Percentiles rank a stretch among this genome's conserved stretches.
phyloP scores from a whole-genome alignment of 306 rosid genomes.

The Rubus idaeus region DNA sequence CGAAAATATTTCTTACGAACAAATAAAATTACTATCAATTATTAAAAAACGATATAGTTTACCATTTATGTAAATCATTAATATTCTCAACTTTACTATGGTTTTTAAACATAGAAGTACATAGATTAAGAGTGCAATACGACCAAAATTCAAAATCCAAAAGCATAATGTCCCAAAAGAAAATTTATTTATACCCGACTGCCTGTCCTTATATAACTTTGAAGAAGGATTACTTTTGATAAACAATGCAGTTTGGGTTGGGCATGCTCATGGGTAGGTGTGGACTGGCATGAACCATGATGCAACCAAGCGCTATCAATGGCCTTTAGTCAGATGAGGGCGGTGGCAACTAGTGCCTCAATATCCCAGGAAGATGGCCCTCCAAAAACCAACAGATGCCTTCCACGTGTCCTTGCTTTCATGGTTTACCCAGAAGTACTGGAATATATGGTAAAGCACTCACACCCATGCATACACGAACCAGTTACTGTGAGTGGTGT shows the following conservation, averaged over 20 bases:
- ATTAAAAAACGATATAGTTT: background rate
- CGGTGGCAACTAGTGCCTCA: conserved; percentile 17
- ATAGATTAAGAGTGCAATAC: background rate
- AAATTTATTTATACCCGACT: background rate
- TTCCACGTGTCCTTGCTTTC: conserved; percentile 14
- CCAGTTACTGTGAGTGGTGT: background rate
- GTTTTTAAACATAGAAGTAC: background rate
- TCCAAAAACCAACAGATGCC: background rate
- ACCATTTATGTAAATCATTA: background rate
- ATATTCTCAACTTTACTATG: background rate
- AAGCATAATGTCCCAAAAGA: background rate
- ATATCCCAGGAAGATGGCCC: background rate
- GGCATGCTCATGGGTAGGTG: conserved; percentile 24
- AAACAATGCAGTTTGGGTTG: background rate
- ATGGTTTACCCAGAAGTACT: background rate
- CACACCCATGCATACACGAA: conserved; percentile 3
- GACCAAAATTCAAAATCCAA: background rate
- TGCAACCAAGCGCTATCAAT: conserved; percentile 24
- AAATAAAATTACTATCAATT: background rate
- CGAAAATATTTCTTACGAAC: background rate
- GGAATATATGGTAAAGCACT: conserved; percentile 7
- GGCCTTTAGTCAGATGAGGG: conserved; percentile 21
- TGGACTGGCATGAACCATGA: conserved; percentile 37
- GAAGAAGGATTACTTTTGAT: background rate
- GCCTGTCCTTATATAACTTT: background rate